These are phyloP conservation scores for Hypoxylon sp. DNA, from an alignment of 2,329 filamentous ascomycete genomes.

Conservation along the genomic window DNA sequence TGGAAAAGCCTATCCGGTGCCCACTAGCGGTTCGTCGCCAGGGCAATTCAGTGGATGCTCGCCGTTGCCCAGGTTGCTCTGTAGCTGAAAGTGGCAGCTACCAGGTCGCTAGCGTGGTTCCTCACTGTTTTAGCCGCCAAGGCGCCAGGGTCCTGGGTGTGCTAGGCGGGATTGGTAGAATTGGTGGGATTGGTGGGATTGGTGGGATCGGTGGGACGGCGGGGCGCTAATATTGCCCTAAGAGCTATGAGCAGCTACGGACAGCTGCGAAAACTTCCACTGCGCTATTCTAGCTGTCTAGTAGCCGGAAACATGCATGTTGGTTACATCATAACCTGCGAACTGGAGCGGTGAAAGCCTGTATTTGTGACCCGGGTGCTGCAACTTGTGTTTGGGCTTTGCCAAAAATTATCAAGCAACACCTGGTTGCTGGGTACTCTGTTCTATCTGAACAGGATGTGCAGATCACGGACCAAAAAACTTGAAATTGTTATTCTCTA, in stretches of 20 bases:
- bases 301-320: slow-evolving; percentile 36
- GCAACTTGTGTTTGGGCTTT: slow-evolving; percentile 32
- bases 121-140: slow-evolving; percentile 42
- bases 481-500: slow-evolving; percentile 20
- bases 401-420: slow-evolving; percentile 23
- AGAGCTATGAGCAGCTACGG: slow-evolving; percentile 12
- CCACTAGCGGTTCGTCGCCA: slow-evolving; percentile 47
- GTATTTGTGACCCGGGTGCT: slow-evolving; percentile 37
- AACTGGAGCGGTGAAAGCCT: slow-evolving; percentile 46
- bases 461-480: slow-evolving; percentile 26
- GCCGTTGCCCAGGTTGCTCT: slow-evolving; percentile 41
- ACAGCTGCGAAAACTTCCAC: slow-evolving; percentile 3
- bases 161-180: slow-evolving; percentile 26
- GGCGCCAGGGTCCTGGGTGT: slow-evolving; percentile 28
- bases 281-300: slow-evolving; percentile 22
- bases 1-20: slow-evolving; percentile 26
- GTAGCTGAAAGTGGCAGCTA: slow-evolving; percentile 44
- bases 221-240: slow-evolving; percentile 43
- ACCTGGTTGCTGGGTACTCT: slow-evolving; percentile 33
- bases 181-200: slow-evolving; percentile 30
- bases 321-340: slow-evolving; percentile 49
- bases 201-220: slow-evolving; percentile 35
- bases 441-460: slow-evolving; percentile 13
- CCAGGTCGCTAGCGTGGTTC: slow-evolving; percentile 33
- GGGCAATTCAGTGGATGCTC: slow-evolving; percentile 48